Evolutionary conservation across 2,329 filamentous ascomycete genomes (phyloP).

Genomic region (Setomelanomma holmii): DNA sequence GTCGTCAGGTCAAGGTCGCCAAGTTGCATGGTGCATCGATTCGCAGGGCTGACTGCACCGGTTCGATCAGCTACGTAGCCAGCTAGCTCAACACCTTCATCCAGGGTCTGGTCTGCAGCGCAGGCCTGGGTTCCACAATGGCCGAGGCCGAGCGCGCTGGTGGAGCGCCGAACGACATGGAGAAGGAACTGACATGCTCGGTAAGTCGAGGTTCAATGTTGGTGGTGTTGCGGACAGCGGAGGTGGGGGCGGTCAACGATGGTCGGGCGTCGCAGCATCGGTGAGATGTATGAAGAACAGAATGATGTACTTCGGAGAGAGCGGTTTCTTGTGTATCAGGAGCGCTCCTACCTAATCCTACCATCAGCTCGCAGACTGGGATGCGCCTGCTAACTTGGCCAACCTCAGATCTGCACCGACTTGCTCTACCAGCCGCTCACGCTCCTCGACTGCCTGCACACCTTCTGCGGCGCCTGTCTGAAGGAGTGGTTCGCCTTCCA

Average conservation of each 20-base stretch:
- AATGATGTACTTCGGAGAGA: no score
- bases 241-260: slow-evolving; percentile 11
- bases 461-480: slow-evolving; percentile 92
- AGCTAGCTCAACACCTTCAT: slow-evolving; percentile 8
- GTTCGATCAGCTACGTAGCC: slow-evolving; percentile 14
- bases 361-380: slow-evolving; percentile 2
- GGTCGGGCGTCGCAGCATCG: background rate
- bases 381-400: slow-evolving; percentile 29
- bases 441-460: slow-evolving; percentile 91
- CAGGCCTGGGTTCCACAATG: slow-evolving; percentile 36
- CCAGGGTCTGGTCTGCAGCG: slow-evolving; percentile 6
- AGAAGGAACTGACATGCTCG: slow-evolving; percentile 94
- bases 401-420: slow-evolving; percentile 88
- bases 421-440: slow-evolving; percentile 90
- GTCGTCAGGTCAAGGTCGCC: slow-evolving; percentile 15
- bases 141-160: slow-evolving; percentile 45
- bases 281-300: background rate
- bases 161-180: slow-evolving; percentile 70
- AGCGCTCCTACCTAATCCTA: background rate
- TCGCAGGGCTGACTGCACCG: slow-evolving; percentile 22
- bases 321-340: background rate
- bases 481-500: slow-evolving; percentile 96
- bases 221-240: slow-evolving; percentile 13
- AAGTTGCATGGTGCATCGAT: slow-evolving; percentile 16
- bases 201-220: slow-evolving; percentile 63